Conservation (phyloP, 768 basidiomycete genomes). For the Psilocybe azurescens region DNA sequence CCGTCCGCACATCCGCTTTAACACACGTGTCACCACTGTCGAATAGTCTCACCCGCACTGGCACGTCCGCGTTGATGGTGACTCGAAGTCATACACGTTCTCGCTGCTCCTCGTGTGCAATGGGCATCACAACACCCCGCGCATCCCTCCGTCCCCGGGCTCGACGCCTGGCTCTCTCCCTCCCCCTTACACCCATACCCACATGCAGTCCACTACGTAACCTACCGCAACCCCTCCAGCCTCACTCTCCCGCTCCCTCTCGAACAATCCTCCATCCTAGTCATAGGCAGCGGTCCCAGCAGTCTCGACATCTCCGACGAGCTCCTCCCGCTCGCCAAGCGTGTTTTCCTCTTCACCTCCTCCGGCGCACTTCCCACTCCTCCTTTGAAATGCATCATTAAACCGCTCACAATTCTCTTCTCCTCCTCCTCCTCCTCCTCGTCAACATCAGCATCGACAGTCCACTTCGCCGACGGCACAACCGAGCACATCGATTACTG, state of each 20-base stretch:
- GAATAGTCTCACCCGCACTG: slow-evolving; percentile 47
- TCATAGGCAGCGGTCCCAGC: slow-evolving; percentile 65
- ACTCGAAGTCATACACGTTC: slow-evolving; percentile 42
- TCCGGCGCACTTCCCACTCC: slow-evolving; percentile 14
- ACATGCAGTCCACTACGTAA: slow-evolving; percentile 68
- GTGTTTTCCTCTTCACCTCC: slow-evolving; percentile 62
- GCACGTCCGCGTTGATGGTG: slow-evolving; percentile 40
- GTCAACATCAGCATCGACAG: slow-evolving; percentile 27
- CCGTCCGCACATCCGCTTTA: slow-evolving; percentile 62
- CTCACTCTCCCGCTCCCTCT: slow-evolving; percentile 26
- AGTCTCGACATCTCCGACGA: slow-evolving; percentile 72
- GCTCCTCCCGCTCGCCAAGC: slow-evolving; percentile 46
- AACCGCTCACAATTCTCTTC: slow-evolving; percentile 18
- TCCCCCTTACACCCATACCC: slow-evolving; percentile 19
- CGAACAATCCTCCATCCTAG: slow-evolving; percentile 47
- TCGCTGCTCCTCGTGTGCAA: slow-evolving; percentile 79
- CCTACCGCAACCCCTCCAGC: slow-evolving; percentile 59
- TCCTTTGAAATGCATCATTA: not conserved
- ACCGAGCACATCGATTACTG: slow-evolving; percentile 62
- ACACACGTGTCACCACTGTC: slow-evolving; percentile 56
- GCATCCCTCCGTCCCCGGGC: slow-evolving; percentile 65
- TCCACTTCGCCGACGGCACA: slow-evolving; percentile 65
- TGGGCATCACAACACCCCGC: slow-evolving; percentile 74
- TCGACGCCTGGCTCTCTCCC: slow-evolving; percentile 58
- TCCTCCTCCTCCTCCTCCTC: not conserved